Evolutionary conservation across 2,329 filamentous ascomycete species (phyloP), one percentile per base, ranked within the genome.

Genomic region (Talaromyces sp.): DNA sequence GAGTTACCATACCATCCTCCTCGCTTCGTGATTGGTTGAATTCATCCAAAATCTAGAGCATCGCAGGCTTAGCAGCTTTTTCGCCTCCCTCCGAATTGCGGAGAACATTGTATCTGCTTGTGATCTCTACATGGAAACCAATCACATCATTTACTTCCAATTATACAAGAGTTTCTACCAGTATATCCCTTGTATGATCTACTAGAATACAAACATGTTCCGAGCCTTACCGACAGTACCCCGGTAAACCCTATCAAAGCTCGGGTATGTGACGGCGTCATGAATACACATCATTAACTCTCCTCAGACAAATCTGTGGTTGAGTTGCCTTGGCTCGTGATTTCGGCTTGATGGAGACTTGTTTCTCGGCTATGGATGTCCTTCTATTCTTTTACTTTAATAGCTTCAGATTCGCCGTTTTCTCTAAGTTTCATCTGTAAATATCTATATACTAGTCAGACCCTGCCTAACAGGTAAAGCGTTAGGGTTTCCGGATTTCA

Each of bases 201-300:
- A 31, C 41, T 31, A 36, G 21, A 45, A 35, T 50, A 31, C n/a
- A n/a, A n/a, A n/a, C 43, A 31, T 25, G 41, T 56, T 40, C 54
- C 54, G 54, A 56, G 35, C 39, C 54, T 50, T 56, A 56, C 54
- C 54, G 54, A 56, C 17, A 40, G 31, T n/a, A 40, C 35, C 13
- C 43, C 41, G 54, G 41, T 17, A 56, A n/a, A 56, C 53, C 33
- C 53, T 56, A 50, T 50, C 48, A 37, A 55, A 55, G 31, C 53
- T 45, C 31, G 40, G 28, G 39, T 41, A 41, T 56, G 53, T 36
- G 41, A 46, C 39, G 28, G 53, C 53, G 53, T 56, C 54, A 56
- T 50, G 25, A 39, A 56, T 40, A 37, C 53, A 28, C 41, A 25
- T 19, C 48, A 22, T 9, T 9, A 4, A n/a, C n/a, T n/a, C n/a